A percentile compares a stretch with the other conserved stretches of the same genome.
Evolutionary conservation across 805 yeast genomes (phyloP).

Genomic region (Cyberlindnera xishuangbannaensis): DNA sequence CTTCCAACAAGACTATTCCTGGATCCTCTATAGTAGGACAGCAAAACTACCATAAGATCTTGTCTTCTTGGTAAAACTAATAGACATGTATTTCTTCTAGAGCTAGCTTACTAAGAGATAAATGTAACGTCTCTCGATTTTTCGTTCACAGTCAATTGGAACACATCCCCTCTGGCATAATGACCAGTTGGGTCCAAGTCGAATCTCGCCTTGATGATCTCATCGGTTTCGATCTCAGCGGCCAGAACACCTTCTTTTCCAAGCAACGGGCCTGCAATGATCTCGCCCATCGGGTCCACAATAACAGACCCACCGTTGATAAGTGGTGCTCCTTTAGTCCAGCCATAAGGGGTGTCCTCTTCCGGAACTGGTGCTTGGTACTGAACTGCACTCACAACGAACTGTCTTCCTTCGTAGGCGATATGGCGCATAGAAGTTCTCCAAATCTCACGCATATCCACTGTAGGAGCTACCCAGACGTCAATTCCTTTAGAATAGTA

Average conservation of each 20-base stretch:
- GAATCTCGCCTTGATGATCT: conserved; percentile 33
- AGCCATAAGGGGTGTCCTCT: conserved; percentile 26
- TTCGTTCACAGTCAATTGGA: conserved; percentile 37
- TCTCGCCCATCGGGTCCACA: conserved; percentile 37
- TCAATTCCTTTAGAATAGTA: conserved; percentile 39
- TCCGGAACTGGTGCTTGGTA: conserved; percentile 29
- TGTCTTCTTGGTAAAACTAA: no score
- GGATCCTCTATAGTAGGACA: no score
- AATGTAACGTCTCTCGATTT: conserved; percentile 21
- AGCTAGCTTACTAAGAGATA: conserved; percentile 3
- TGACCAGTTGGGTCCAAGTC: conserved; percentile 41
- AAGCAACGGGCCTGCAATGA: conserved; percentile 37
- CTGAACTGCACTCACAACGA: conserved; percentile 36
- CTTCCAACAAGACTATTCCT: no score
- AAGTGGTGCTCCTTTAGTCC: conserved; percentile 28
- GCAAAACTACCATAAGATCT: no score
- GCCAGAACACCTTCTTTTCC: conserved; percentile 36
- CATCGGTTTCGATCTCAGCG: conserved; percentile 36
- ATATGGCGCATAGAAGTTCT: conserved; percentile 36
- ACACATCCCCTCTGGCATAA: conserved; percentile 38
- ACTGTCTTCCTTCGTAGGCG: conserved; percentile 37
- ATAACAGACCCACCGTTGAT: conserved; percentile 38
- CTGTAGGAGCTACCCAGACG: conserved; percentile 40
- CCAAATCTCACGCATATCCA: conserved; percentile 41
- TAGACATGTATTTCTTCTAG: no score